Evolutionary conservation across 2,329 filamentous ascomycete genomes (phyloP), one percentile per base, ranked within the genome.

Genomic region (Ophiocordyceps polyrhachis-furcata): DNA sequence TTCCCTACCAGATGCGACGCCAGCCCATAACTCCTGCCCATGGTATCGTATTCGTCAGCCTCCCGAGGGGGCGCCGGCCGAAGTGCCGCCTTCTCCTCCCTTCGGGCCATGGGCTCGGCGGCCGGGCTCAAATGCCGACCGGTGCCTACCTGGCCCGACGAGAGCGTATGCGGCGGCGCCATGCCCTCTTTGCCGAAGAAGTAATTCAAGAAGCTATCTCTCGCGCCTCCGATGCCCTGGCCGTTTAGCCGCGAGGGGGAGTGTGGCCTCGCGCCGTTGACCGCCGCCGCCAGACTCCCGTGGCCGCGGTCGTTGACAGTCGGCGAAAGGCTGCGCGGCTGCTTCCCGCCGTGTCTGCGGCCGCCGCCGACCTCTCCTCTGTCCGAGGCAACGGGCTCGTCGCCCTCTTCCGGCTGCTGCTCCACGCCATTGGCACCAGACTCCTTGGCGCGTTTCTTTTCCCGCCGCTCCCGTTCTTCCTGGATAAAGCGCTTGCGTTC

Each of bases 171-270:
- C 12, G 54, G 52, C 29, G 69, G 62, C 37, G 55, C 54, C 23
- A 74, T 70, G 42, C 84, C 84, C 49, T 98, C 91, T 59, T 98
- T 96, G 54, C 91, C 88, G 56, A 98, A 98, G 65, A 98, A 98
- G 64, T 98, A 98, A 64, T 89, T 96, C 49, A 98, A 64, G 69
- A 98, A 98, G 1, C 87, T 93, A 63, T 98, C 91, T 49, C 81
- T 76, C 38, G 84, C 76, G 48, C 68, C 74, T 46, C 79, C 79
- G 43, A 73, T 60, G 5, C 67, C 67, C 50, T 76, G 74, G 23
- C 68, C 68, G 50, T 75, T 75, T 49, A 82, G 72, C 45, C 72
- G 70, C 25, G 76, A 70, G 17, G 59, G 59, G n/a, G 58, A 58
- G 28, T 55, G 52, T 46, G 59, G 52, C 41, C 60, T 54, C 41